Percentiles rank a stretch among this genome's conserved stretches.
Evolutionary conservation across 805 yeast genomes (phyloP).

Genomic region (Henningerozyma blattae): DNA sequence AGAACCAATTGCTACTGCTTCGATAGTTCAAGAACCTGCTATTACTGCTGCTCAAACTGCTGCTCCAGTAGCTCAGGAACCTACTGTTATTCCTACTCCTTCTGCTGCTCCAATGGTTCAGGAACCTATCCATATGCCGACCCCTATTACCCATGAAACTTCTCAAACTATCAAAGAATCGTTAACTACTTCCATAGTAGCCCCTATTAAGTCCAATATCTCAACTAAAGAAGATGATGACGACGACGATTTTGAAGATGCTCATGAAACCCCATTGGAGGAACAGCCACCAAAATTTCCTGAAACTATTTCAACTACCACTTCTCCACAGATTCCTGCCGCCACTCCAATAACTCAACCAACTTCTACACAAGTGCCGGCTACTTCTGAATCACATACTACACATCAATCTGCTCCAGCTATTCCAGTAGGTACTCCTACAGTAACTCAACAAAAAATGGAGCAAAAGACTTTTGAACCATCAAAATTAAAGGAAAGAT

Average conservation of each 20-base stretch:
- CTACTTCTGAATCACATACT: background rate
- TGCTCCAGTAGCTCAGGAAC: no score
- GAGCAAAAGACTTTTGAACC: background rate
- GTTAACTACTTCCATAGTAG: background rate
- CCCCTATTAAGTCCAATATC: background rate
- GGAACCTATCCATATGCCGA: background rate
- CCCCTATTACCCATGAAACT: background rate
- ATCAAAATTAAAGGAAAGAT: constrained; percentile 29
- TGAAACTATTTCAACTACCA: background rate
- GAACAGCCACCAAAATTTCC: background rate
- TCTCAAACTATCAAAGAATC: background rate
- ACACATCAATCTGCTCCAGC: background rate
- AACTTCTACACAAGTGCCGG: constrained; percentile 1
- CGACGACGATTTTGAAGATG: constrained; percentile 4
- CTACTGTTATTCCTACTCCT: no score
- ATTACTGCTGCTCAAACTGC: background rate
- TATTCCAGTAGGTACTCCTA: background rate
- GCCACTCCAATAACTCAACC: background rate
- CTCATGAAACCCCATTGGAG: constrained; percentile 1
- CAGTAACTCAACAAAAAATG: constrained; percentile 7
- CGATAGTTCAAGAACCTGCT: no score
- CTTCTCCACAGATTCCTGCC: background rate
- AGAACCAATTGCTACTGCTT: constrained; percentile 6
- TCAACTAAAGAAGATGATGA: constrained; percentile 3
- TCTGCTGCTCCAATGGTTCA: background rate